phyloP scores from a whole-genome alignment of 2,329 filamentous ascomycete genomes.

The Ophiostoma triangulosporum region DNA sequence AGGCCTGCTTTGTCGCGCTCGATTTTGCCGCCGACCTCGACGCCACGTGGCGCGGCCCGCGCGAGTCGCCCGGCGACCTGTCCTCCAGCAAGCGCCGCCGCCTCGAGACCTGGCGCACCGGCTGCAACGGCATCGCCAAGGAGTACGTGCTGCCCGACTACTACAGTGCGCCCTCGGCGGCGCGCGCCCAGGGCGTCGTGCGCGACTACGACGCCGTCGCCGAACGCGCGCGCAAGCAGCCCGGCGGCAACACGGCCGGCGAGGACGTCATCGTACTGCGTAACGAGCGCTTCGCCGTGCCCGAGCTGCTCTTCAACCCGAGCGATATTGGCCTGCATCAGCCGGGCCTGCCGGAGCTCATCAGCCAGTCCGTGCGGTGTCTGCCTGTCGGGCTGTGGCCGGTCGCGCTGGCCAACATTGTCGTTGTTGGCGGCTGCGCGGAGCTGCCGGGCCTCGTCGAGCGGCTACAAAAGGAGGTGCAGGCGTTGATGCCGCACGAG shows the following conservation, averaged over 20 bases:
- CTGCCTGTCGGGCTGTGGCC: slow-evolving; percentile 77
- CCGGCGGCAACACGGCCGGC: slow-evolving; percentile 31
- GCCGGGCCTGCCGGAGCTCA: slow-evolving; percentile 67
- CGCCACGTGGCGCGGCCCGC: slow-evolving; percentile 65
- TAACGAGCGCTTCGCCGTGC: slow-evolving; percentile 83
- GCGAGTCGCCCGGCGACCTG: slow-evolving; percentile 15
- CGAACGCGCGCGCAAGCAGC: not conserved
- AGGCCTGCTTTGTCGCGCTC: slow-evolving; percentile 66
- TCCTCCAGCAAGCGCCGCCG: slow-evolving; percentile 34
- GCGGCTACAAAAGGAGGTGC: slow-evolving; percentile 62
- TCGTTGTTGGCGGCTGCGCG: slow-evolving; percentile 79
- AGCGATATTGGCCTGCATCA: slow-evolving; percentile 70
- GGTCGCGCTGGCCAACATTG: slow-evolving; percentile 69
- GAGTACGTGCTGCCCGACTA: slow-evolving; percentile 89
- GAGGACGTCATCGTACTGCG: slow-evolving; percentile 79
- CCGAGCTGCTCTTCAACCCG: slow-evolving; percentile 80
- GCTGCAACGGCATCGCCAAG: slow-evolving; percentile 51
- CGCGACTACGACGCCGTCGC: slow-evolving; percentile 62
- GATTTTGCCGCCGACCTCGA: slow-evolving; percentile 73
- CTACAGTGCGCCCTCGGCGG: slow-evolving; percentile 23
- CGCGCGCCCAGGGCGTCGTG: slow-evolving; percentile 49
- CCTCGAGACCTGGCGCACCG: slow-evolving; percentile 33
- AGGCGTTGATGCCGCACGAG: slow-evolving; percentile 58
- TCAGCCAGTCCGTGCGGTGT: slow-evolving; percentile 61
- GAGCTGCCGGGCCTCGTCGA: slow-evolving; percentile 70